Evolutionary conservation across 73 alveolate genomes (phyloP).

Genomic region (Uronychia setigera): DNA sequence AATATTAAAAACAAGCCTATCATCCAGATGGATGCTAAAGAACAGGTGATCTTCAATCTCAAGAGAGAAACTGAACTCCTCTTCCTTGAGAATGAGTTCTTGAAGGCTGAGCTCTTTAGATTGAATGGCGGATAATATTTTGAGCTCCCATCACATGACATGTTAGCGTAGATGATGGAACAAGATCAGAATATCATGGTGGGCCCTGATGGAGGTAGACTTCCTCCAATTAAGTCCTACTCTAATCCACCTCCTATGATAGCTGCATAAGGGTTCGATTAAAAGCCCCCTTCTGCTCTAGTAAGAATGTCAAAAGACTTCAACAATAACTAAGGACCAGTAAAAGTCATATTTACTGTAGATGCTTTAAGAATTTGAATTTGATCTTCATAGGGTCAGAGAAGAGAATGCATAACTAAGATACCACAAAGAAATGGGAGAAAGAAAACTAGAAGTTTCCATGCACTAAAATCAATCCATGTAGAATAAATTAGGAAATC

Average conservation of each 20-base stretch:
- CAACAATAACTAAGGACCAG: too few relatives aligned
- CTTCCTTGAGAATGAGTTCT: slow-evolving; percentile 93
- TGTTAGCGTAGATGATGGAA: too few relatives aligned
- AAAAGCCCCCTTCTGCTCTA: too few relatives aligned
- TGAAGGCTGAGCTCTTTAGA: slow-evolving; percentile 84
- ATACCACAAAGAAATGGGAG: slow-evolving; percentile 87
- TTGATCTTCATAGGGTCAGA: slow-evolving; percentile 80
- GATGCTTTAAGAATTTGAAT: slow-evolving; percentile 75
- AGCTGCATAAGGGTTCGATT: too few relatives aligned
- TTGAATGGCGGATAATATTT: slow-evolving; percentile 86
- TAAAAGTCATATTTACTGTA: not conserved
- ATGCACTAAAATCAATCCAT: slow-evolving; percentile 91
- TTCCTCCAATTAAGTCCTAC: too few relatives aligned
- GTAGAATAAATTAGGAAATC: slow-evolving; percentile 89
- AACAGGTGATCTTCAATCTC: slow-evolving; percentile 85
- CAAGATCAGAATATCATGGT: too few relatives aligned
- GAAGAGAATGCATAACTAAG: slow-evolving; percentile 95
- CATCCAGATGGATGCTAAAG: slow-evolving; percentile 96
- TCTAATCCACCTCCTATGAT: too few relatives aligned
- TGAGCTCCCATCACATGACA: slow-evolving; percentile 56
- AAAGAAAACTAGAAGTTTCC: slow-evolving; percentile 89
- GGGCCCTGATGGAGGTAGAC: too few relatives aligned
- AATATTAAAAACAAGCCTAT: slow-evolving; percentile 97
- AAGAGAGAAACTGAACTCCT: slow-evolving; percentile 88
- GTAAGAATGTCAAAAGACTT: too few relatives aligned